Conservation (phyloP, 805 yeast genomes). For the Saccharomycopsis synnaedendra region DNA sequence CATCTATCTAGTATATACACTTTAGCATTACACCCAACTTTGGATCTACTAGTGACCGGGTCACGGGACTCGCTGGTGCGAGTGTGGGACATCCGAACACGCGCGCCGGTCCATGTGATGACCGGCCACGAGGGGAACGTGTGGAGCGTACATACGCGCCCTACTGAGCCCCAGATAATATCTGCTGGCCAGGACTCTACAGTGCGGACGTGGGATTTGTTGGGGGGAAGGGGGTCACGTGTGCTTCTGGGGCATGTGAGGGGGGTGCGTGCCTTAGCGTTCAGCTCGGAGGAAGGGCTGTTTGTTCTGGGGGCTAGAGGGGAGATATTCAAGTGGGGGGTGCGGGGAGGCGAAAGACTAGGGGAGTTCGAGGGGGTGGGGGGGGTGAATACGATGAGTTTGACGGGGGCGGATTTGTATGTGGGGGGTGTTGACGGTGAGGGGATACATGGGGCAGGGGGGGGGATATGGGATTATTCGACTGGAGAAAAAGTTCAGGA, state of each 20-base stretch:
- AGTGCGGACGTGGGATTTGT: constrained; percentile 76
- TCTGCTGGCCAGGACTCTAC: constrained; percentile 81
- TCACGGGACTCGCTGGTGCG: constrained; percentile 81
- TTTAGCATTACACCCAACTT: constrained; percentile 75
- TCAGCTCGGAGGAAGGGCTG: constrained; percentile 61
- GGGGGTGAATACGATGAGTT: too few relatives aligned
- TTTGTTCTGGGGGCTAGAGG: constrained; percentile 74
- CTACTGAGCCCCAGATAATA: constrained; percentile 76
- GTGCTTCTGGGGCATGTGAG: constrained; percentile 80
- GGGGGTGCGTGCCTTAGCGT: constrained; percentile 60
- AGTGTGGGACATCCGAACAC: constrained; percentile 88
- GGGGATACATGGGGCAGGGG: too few relatives aligned
- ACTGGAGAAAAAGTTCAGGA: too few relatives aligned
- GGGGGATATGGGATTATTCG: too few relatives aligned
- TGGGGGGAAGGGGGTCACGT: constrained; percentile 61
- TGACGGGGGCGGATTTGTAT: too few relatives aligned
- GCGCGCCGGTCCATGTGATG: constrained; percentile 62
- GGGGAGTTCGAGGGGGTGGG: too few relatives aligned
- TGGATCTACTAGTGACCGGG: constrained; percentile 75
- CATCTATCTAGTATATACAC: constrained; percentile 85
- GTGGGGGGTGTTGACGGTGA: too few relatives aligned
- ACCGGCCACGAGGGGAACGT: constrained; percentile 76
- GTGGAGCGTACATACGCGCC: constrained; percentile 53
- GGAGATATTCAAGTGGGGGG: constrained; percentile 68
- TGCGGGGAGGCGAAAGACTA: too few relatives aligned